Evolutionary conservation across 2,329 filamentous ascomycete genomes (phyloP).

Genomic region (Phaeosphaeria sp.): DNA sequence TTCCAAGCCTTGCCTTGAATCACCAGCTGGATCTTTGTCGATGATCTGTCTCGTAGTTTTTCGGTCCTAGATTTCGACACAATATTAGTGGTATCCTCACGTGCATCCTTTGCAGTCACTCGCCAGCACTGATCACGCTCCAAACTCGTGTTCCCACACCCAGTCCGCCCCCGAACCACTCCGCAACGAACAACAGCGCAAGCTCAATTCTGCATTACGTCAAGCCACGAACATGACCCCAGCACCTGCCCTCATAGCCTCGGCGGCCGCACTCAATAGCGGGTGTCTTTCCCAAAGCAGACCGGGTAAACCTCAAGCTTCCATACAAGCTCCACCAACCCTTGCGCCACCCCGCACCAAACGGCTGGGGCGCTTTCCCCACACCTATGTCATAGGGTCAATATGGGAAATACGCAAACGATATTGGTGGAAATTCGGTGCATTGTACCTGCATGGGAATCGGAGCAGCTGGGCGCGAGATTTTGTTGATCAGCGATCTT

Average conservation of each 20-base stretch:
- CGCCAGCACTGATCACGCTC: background rate
- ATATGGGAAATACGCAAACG: background rate
- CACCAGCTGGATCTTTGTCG: too few relatives aligned
- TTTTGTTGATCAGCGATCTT: background rate
- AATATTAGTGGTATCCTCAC: background rate
- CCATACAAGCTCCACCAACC: background rate
- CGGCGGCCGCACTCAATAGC: background rate
- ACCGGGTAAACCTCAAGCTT: background rate
- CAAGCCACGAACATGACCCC: background rate
- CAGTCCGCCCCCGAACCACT: background rate
- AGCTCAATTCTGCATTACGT: background rate
- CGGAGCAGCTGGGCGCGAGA: background rate
- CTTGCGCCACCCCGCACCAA: background rate
- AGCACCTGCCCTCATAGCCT: background rate
- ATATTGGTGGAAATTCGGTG: background rate
- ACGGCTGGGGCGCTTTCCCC: background rate
- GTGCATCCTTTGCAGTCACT: background rate
- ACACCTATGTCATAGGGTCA: background rate
- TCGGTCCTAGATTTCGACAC: too few relatives aligned
- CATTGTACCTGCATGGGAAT: background rate
- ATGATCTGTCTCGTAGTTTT: too few relatives aligned
- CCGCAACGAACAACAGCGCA: background rate
- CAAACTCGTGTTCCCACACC: background rate
- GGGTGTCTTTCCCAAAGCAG: background rate
- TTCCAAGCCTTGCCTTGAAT: too few relatives aligned